phyloP scores from a whole-genome alignment of 2,329 filamentous ascomycete species.

The Hypomyces rosellus region DNA sequence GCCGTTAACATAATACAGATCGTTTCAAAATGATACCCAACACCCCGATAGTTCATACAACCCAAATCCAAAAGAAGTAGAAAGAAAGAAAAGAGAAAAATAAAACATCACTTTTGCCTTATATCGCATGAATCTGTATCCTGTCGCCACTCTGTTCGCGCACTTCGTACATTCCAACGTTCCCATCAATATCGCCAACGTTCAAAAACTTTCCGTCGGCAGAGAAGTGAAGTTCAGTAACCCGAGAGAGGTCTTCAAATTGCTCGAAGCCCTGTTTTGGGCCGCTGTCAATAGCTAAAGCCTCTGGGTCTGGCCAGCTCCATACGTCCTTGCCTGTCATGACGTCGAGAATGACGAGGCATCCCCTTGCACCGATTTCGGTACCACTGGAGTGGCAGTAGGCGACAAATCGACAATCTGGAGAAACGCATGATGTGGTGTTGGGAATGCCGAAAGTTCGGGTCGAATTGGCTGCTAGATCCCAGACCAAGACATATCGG shows the following conservation, averaged over 20 bases:
- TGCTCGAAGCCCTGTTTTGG: slow-evolving; percentile 22
- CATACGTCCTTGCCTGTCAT: slow-evolving; percentile 31
- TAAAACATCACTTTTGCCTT: background rate
- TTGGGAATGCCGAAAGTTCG: slow-evolving; percentile 34
- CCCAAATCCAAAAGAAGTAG: background rate
- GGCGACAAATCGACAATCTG: slow-evolving; percentile 34
- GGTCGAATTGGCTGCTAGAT: slow-evolving; percentile 32
- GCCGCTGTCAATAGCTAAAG: slow-evolving; percentile 18
- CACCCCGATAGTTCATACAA: too few species aligned
- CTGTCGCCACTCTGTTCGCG: slow-evolving; percentile 17
- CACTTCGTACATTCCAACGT: slow-evolving; percentile 31
- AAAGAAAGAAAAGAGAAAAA: background rate
- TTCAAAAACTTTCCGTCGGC: slow-evolving; percentile 31
- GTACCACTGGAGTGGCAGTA: slow-evolving; percentile 32
- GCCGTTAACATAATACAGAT: too few species aligned
- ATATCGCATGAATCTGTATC: slow-evolving; percentile 12
- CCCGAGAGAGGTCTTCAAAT: slow-evolving; percentile 27
- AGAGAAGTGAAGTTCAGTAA: slow-evolving; percentile 34
- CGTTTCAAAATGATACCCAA: too few species aligned
- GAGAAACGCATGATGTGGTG: slow-evolving; percentile 31
- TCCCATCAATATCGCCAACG: slow-evolving; percentile 29
- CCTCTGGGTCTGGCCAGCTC: slow-evolving; percentile 31
- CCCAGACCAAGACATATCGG: slow-evolving; percentile 34
- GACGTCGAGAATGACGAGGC: slow-evolving; percentile 32
- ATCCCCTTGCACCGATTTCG: slow-evolving; percentile 26